These are phyloP conservation scores for Camillea tinctor DNA, from an alignment of 2,329 filamentous ascomycete species.

Conservation along the genomic window DNA sequence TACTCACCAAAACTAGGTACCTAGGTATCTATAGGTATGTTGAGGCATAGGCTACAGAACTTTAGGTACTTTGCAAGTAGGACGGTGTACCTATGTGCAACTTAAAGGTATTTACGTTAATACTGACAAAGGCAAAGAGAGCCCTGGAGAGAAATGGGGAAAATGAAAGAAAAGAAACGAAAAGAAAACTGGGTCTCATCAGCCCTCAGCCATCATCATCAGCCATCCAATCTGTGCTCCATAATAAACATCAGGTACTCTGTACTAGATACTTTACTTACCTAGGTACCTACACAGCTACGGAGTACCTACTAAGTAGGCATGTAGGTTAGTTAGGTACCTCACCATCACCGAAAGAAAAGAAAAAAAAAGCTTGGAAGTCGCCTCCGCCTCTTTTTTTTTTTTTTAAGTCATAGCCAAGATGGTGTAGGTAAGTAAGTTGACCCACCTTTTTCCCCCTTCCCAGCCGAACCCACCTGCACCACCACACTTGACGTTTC, in stretches of 20 bases:
- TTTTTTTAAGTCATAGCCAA: slow-evolving; percentile 9
- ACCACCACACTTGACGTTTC: slow-evolving; percentile 31
- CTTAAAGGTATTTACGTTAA: not conserved
- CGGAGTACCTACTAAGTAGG: not conserved
- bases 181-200: not conserved
- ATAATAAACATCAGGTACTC: not conserved
- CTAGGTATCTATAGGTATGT: too few relatives aligned
- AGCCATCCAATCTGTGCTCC: not conserved
- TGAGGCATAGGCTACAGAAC: too few relatives aligned
- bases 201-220: not conserved
- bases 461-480: slow-evolving; percentile 28
- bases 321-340: not conserved
- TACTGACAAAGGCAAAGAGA: not conserved
- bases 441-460: not conserved
- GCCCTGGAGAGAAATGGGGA: too few relatives aligned
- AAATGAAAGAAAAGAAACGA: not conserved
- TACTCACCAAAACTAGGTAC: too few relatives aligned
- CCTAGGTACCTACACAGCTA: not conserved
- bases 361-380: not conserved
- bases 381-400: slow-evolving; percentile 24
- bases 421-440: not conserved
- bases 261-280: not conserved
- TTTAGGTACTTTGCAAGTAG: too few relatives aligned
- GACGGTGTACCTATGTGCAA: too few relatives aligned
- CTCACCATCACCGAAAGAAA: not conserved